Conservation (phyloP, 139 green algal genomes). For the Coelastrella sp. region DNA sequence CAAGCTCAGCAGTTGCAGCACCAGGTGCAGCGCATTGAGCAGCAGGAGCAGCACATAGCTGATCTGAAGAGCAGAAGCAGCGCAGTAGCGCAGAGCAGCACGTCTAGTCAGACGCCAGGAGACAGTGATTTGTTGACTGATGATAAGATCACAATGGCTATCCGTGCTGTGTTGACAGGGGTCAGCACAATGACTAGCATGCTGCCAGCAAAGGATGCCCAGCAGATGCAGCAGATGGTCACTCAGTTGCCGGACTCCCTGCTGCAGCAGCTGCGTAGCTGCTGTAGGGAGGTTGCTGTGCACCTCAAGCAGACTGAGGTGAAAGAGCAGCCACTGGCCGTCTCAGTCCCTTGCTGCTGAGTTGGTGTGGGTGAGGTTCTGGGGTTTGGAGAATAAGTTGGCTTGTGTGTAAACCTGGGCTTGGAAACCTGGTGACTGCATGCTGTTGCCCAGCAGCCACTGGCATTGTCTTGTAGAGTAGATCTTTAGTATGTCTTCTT, state of each 20-base stretch:
- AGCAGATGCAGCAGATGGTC: conserved; percentile 49
- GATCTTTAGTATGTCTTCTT: too few species aligned
- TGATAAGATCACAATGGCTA: conserved; percentile 30
- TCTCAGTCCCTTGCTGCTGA: conserved; percentile 59
- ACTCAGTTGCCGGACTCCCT: conserved; percentile 46
- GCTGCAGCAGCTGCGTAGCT: conserved; percentile 52
- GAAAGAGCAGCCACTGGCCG: conserved; percentile 40
- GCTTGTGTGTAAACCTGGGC: not conserved
- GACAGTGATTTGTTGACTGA: not conserved
- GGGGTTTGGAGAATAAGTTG: not conserved
- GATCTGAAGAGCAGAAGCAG: conserved; percentile 37
- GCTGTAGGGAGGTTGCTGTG: conserved; percentile 52
- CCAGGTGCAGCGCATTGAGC: conserved; percentile 34
- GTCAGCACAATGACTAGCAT: conserved; percentile 45
- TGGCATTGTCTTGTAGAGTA: too few species aligned
- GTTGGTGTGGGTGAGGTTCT: not conserved
- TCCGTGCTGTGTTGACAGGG: conserved; percentile 35
- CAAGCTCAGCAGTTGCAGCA: conserved; percentile 20
- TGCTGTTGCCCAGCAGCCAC: too few species aligned
- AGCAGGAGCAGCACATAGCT: conserved; percentile 31
- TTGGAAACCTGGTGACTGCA: too few species aligned
- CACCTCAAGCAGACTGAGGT: conserved; percentile 34
- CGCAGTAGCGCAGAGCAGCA: conserved; percentile 4
- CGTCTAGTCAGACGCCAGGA: conserved; percentile 17
- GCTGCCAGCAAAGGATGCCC: conserved; percentile 38